Evolutionary conservation across 208 protist species (phyloP).

Genomic region (Porcisia hertigi): DNA sequence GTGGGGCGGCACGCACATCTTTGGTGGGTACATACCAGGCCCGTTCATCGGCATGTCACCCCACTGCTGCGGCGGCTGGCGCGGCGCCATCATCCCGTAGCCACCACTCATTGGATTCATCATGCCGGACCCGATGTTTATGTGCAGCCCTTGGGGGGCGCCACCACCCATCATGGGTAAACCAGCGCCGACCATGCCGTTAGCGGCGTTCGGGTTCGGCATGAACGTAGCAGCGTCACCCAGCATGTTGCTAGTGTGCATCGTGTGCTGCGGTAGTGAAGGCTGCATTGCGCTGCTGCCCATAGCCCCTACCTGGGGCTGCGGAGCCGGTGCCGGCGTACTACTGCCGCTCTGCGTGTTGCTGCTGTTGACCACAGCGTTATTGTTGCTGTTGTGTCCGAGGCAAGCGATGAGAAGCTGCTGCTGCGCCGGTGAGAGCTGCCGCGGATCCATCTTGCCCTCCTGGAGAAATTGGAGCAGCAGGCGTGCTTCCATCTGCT

Average conservation of each 20-base stretch:
- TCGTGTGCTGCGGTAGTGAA: not conserved
- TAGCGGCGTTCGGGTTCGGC: not conserved
- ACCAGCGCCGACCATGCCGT: not conserved
- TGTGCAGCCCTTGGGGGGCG: constrained; percentile 5
- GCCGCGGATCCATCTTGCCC: constrained; percentile 64
- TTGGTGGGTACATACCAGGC: constrained; percentile 9
- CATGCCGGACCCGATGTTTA: constrained; percentile 8
- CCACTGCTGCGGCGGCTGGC: constrained; percentile 8
- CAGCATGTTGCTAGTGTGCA: constrained; percentile 11
- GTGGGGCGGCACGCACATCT: not conserved
- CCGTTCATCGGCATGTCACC: constrained; percentile 10
- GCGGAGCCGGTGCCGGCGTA: not conserved
- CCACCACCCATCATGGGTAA: constrained; percentile 8
- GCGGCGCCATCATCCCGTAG: not conserved
- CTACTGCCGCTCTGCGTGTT: not conserved
- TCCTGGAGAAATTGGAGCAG: constrained; percentile 76
- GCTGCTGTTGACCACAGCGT: not conserved
- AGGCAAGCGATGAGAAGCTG: constrained; percentile 31
- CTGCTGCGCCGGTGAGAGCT: constrained; percentile 63
- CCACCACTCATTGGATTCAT: constrained; percentile 11
- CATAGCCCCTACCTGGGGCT: constrained; percentile 6
- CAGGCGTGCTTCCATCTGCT: constrained; percentile 57
- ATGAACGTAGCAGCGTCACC: constrained; percentile 5
- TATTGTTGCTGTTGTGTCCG: constrained; percentile 5
- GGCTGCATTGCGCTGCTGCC: constrained; percentile 2